Evolutionary conservation across 2,329 filamentous ascomycete genomes (phyloP), one percentile per base, ranked within the genome.

Genomic region (Cladosporium halotolerans): DNA sequence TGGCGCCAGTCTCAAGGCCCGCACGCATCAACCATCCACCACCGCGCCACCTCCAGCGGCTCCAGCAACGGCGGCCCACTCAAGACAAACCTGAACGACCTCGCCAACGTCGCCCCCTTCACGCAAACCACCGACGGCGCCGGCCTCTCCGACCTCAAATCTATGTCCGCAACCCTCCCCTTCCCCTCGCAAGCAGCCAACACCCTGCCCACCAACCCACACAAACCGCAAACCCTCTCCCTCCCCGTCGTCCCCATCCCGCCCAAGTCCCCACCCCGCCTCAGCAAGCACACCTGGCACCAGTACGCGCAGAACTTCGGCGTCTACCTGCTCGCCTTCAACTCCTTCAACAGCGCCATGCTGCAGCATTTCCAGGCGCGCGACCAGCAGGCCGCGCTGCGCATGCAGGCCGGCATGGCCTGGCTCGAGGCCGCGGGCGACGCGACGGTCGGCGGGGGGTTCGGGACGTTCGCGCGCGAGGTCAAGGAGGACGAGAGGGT

Each of bases 401-500:
- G 61, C 18, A 55, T 62, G n/a, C 64, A 43, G 57, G 75, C 65
- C 16, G 74, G 68, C 23, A 75, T 72, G 56, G 69, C 67, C 0
- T 83, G 80, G 74, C 73, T 83, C 34, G 73, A 73, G 34, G 74
- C 77, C 2, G 69, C 74, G 7, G 79, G 80, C 4, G 78, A 81
- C 56, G 64, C 63, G 2, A 68, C 61, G 2, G 63, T 47, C 0
- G 58, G 60, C 23, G 60, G 57, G 28, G 81, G 79, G 0, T 74
- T 84, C 19, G 65, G 73, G 13, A 76, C 79, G 52, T 89, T 89
- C 64, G 66, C 81, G 54, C 71, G 71, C 36, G 81, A 79, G 65
- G 69, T 85, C 52, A 77, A 79, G 58, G 80, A 88, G 67, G 86
- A 90, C 63, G 78, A 82, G 58, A 72, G 74, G 45, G 79, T 88